Evolutionary conservation across 257 asterid species (phyloP).

Genomic region (Nicotiana undulata): DNA sequence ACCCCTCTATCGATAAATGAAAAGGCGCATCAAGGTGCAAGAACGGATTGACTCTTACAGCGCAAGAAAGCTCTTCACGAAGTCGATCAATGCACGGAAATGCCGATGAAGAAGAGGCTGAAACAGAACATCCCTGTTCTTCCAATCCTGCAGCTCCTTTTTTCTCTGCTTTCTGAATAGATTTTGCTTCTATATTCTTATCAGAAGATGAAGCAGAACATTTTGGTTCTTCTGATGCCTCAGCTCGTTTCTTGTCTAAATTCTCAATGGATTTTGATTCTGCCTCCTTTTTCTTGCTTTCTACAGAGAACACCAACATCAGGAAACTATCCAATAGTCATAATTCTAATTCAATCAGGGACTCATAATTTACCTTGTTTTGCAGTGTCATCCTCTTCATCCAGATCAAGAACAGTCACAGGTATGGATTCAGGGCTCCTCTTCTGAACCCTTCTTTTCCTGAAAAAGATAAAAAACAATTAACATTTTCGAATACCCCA

Average conservation of each 20-base stretch:
- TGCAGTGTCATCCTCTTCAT: constrained; percentile 34
- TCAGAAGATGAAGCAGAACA: constrained; percentile 26
- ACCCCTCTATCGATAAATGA: neutral
- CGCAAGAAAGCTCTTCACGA: constrained; percentile 96
- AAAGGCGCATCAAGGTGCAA: neutral
- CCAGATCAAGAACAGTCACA: constrained; percentile 52
- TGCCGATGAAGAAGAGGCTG: constrained; percentile 15
- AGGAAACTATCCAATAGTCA: neutral
- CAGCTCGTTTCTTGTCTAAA: constrained; percentile 23
- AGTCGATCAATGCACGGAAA: constrained; percentile 79
- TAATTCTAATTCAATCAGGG: neutral
- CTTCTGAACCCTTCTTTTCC: constrained; percentile 63
- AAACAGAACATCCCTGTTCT: constrained; percentile 20
- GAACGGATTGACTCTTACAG: constrained; percentile 37
- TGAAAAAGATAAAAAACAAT: constrained; percentile 12
- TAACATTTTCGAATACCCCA: neutral
- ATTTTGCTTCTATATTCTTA: constrained; percentile 8
- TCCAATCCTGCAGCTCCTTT: constrained; percentile 22
- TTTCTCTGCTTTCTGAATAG: constrained; percentile 20
- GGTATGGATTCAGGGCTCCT: constrained; percentile 44
- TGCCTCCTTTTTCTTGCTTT: constrained; percentile 16
- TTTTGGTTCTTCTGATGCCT: constrained; percentile 23
- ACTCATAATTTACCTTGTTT: constrained; percentile 33
- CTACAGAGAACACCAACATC: constrained; percentile 16
- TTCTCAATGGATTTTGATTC: constrained; percentile 12